These are phyloP conservation scores for Fusarium paranaense DNA, from an alignment of 2,329 filamentous ascomycete genomes.

Conservation along the genomic window DNA sequence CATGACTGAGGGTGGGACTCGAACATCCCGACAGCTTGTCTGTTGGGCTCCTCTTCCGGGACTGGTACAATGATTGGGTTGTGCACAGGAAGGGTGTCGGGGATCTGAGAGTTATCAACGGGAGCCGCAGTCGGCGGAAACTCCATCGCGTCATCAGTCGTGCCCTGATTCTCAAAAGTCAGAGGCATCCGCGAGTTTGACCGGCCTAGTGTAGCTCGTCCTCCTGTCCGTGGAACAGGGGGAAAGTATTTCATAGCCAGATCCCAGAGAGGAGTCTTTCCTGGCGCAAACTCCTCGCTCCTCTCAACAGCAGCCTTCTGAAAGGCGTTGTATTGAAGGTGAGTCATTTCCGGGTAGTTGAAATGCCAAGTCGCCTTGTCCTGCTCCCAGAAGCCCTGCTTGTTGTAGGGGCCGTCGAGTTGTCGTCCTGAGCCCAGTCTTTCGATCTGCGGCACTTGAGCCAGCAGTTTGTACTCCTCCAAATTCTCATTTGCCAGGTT, in stretches of 20 bases:
- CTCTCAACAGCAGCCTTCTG: slow-evolving; percentile 61
- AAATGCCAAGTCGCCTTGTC: slow-evolving; percentile 70
- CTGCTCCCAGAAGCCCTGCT: slow-evolving; percentile 68
- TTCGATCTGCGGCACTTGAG: slow-evolving; percentile 61
- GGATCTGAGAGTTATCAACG: slow-evolving; percentile 42
- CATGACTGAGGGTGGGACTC: slow-evolving; percentile 74
- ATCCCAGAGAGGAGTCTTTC: slow-evolving; percentile 64
- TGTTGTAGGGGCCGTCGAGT: slow-evolving; percentile 68
- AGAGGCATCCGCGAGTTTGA: slow-evolving; percentile 32
- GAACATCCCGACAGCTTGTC: slow-evolving; percentile 71
- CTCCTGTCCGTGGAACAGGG: slow-evolving; percentile 49
- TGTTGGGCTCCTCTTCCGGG: slow-evolving; percentile 47
- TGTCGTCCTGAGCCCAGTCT: slow-evolving; percentile 65
- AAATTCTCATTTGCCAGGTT: slow-evolving; percentile 49
- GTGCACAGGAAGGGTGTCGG: slow-evolving; percentile 53
- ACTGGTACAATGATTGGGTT: slow-evolving; percentile 52
- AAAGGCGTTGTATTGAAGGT: slow-evolving; percentile 68
- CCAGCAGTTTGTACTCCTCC: slow-evolving; percentile 60
- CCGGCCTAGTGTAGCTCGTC: slow-evolving; percentile 18
- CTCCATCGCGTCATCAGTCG: slow-evolving; percentile 44
- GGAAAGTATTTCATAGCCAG: slow-evolving; percentile 71
- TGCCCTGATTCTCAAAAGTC: slow-evolving; percentile 37
- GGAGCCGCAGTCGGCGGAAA: slow-evolving; percentile 49
- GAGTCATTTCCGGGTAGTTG: slow-evolving; percentile 73
- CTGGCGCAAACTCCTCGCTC: slow-evolving; percentile 65